These are phyloP conservation scores for Arachis stenosperma DNA, from an alignment of 306 rosid genomes.

Conservation along the genomic window DNA sequence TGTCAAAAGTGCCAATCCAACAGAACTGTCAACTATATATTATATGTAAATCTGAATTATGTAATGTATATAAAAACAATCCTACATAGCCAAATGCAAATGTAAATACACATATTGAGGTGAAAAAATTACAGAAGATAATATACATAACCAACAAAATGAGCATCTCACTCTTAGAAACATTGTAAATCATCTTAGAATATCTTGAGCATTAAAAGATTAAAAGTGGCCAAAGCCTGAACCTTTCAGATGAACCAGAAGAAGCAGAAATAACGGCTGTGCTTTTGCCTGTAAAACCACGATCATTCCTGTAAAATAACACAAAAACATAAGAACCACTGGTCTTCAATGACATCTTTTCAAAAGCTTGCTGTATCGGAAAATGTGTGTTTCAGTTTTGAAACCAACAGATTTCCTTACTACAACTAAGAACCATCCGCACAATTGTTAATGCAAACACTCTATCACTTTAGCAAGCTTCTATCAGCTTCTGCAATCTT, in stretches of 20 bases:
- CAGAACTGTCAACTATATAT: slow-evolving; percentile 19
- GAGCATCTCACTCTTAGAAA: background rate
- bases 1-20: slow-evolving; percentile 24
- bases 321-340: slow-evolving; percentile 35
- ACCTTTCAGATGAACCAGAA: slow-evolving; percentile 87
- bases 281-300: slow-evolving; percentile 66
- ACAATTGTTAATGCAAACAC: no score
- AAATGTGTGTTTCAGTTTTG: slow-evolving; percentile 6
- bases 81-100: slow-evolving; percentile 12
- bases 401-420: slow-evolving; percentile 5
- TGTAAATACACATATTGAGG: background rate
- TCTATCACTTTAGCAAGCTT: slow-evolving; percentile 1
- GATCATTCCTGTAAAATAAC: slow-evolving; percentile 58
- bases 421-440: background rate
- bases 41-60: background rate
- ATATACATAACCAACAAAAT: slow-evolving; percentile 20
- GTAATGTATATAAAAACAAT: background rate
- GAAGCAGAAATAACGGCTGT: slow-evolving; percentile 55
- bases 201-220: slow-evolving; percentile 27
- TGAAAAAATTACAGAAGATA: slow-evolving; percentile 12
- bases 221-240: slow-evolving; percentile 34
- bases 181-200: slow-evolving; percentile 7
- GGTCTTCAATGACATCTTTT: slow-evolving; percentile 27
- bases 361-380: background rate
- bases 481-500: slow-evolving; percentile 25